Evolutionary conservation across 345 rosid species (phyloP).

Genomic region (Eucalyptus virginea): DNA sequence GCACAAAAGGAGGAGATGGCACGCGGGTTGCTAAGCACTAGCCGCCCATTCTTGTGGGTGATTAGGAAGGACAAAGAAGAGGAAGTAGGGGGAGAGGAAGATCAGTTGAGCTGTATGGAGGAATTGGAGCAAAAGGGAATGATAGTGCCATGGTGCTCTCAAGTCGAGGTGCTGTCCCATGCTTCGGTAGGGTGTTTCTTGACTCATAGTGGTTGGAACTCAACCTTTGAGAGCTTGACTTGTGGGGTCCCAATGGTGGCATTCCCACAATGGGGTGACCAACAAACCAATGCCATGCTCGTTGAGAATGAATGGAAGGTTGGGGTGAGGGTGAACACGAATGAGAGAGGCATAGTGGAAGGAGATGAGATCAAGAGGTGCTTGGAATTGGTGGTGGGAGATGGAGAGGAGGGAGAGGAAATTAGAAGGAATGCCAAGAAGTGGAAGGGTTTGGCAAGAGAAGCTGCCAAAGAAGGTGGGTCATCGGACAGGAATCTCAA

Average conservation of each 20-base stretch:
- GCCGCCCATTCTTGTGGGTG: slow-evolving; percentile 48
- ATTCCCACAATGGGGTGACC: slow-evolving; percentile 53
- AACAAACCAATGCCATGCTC: slow-evolving; percentile 46
- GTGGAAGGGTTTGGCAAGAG: slow-evolving; percentile 43
- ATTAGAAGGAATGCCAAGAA: slow-evolving; percentile 21
- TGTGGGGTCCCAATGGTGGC: slow-evolving; percentile 54
- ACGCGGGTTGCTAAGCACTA: slow-evolving; percentile 1
- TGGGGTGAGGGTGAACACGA: slow-evolving; percentile 32
- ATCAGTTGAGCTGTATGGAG: slow-evolving; percentile 10
- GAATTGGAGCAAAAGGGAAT: slow-evolving; percentile 37
- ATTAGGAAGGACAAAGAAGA: slow-evolving; percentile 6
- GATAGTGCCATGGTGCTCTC: slow-evolving; percentile 65
- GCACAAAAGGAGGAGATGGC: slow-evolving; percentile 45
- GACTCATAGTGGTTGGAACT: slow-evolving; percentile 74
- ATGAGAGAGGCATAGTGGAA: slow-evolving; percentile 32
- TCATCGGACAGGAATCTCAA: slow-evolving; percentile 38
- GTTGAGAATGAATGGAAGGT: slow-evolving; percentile 41
- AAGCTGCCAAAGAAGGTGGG: slow-evolving; percentile 35
- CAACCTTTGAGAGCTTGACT: slow-evolving; percentile 48
- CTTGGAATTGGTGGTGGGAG: slow-evolving; percentile 42
- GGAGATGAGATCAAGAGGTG: slow-evolving; percentile 47
- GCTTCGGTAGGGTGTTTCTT: slow-evolving; percentile 46
- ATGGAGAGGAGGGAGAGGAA: slow-evolving; percentile 12
- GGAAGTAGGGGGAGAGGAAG: slow-evolving; percentile 6
- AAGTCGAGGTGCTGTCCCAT: slow-evolving; percentile 50